Evolutionary conservation across 148 eudicot species (phyloP), one percentile per base, ranked within the genome.

Genomic region (Pharnaceum exiguum): DNA sequence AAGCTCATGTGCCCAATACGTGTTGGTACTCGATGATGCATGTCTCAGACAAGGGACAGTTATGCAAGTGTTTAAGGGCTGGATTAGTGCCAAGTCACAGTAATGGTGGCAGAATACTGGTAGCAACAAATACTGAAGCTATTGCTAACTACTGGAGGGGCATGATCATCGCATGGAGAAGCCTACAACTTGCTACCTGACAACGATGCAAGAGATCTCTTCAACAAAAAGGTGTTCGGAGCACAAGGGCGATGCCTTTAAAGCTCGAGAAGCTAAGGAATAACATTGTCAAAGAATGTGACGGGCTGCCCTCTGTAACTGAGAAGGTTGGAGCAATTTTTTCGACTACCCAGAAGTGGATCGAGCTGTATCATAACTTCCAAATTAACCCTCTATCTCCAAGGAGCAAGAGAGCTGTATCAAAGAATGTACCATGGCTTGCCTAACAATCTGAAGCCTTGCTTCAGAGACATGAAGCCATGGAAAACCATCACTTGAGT

Each of bases 91-190:
- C 57, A 1, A 52, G 57, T n/a, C 9, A 6, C 13, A 31, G 38
- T 10, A 9, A 17, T 16, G 57, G 57, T 8, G 57, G 57, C 32
- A 31, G 57, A 52, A 30, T 29, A 30, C 19, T 52, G 16, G 32
- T 52, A 8, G 32, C 57, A 7, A 52, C 24, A 12, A 52, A 31
- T 15, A 29, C 24, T 17, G 57, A 52, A 52, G 21, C 15, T 25
- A 52, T 32, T 32, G 38, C 57, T 18, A 52, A 52, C 32, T 52
- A 52, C 9, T 52, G 57, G 57, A 52, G 32, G 38, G 29, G n/a
- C 23, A 7, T 29, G 38, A 16, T 17, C 39, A 10, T 31, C 38
- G 10, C 10, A 31, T 10, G 57, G 57, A 7, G 36, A 52, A n/a
- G 5, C 57, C 38, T 16, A 29, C 36, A 32, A 8, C 15, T 5